phyloP scores from a whole-genome alignment of 768 basidiomycete genomes.

The Mrakia gelida region DNA sequence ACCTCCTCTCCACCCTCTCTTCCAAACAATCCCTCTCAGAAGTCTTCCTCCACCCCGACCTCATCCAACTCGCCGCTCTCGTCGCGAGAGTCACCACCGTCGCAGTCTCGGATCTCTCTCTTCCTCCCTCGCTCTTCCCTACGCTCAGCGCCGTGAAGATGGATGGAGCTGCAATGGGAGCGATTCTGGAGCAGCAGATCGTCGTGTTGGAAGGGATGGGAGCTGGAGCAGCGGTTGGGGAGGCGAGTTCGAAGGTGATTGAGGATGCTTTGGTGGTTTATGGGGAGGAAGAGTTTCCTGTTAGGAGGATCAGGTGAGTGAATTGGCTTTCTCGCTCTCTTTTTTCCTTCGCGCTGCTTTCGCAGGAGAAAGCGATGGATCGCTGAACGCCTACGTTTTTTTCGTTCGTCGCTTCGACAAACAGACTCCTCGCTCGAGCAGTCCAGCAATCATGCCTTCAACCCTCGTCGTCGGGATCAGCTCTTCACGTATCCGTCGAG shows the following conservation, averaged over 20 bases:
- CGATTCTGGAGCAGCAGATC: constrained; percentile 39
- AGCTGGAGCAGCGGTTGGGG: constrained; percentile 45
- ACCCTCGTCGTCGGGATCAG: neutral
- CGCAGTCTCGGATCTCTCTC: constrained; percentile 36
- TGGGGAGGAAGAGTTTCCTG: constrained; percentile 49
- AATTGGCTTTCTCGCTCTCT: too few species aligned
- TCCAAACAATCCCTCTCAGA: neutral
- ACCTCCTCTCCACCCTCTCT: constrained; percentile 1
- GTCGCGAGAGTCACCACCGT: constrained; percentile 32
- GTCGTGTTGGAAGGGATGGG: constrained; percentile 31
- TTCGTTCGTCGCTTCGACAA: too few species aligned
- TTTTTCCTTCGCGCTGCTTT: neutral
- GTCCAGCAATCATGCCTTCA: constrained; percentile 11
- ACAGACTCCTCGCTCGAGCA: neutral
- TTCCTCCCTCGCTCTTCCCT: constrained; percentile 23
- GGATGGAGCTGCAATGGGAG: constrained; percentile 31
- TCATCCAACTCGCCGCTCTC: neutral
- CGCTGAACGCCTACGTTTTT: neutral
- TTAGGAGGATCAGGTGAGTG: constrained; percentile 51
- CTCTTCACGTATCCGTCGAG: constrained; percentile 32
- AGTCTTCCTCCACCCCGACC: neutral
- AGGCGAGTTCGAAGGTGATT: constrained; percentile 51
- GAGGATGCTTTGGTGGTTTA: constrained; percentile 56
- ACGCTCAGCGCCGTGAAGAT: neutral
- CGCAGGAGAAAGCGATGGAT: neutral